phyloP scores from a whole-genome alignment of 2,329 filamentous ascomycete genomes.

The Talaromyces rugulosus region DNA sequence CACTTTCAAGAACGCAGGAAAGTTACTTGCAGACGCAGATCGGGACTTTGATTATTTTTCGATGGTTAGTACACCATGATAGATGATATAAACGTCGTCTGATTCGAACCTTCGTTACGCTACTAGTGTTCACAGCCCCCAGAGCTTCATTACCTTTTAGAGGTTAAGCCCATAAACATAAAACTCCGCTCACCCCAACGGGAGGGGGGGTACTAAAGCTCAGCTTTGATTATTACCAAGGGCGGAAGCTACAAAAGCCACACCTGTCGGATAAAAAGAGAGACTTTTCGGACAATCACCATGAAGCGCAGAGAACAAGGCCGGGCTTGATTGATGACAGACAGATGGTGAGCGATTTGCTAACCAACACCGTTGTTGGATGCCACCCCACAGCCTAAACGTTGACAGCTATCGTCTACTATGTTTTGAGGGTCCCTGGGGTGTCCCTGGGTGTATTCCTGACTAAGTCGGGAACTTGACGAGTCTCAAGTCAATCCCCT shows the following conservation, averaged over 20 bases:
- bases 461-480: constrained; percentile 23
- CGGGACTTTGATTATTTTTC: constrained; percentile 10
- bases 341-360: constrained; percentile 16
- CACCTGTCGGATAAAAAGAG: neutral
- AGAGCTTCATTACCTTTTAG: constrained; percentile 17
- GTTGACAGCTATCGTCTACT: constrained; percentile 28
- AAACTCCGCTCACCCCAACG: constrained; percentile 10
- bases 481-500: constrained; percentile 6
- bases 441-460: constrained; percentile 17
- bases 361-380: constrained; percentile 26
- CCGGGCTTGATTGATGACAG: constrained; percentile 17
- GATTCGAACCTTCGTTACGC: too few relatives aligned
- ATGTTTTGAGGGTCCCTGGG: constrained; percentile 23
- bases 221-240: constrained; percentile 11
- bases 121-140: constrained; percentile 13
- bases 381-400: constrained; percentile 33
- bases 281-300: constrained; percentile 20
- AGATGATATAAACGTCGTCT: too few relatives aligned
- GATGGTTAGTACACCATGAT: neutral
- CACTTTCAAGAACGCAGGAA: too few relatives aligned
- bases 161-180: constrained; percentile 9
- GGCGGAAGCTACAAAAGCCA: neutral
- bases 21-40: constrained; percentile 2
- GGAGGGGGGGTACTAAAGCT: constrained; percentile 11
- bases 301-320: constrained; percentile 16